Evolutionary conservation across 2,329 filamentous ascomycete genomes (phyloP).

Genomic region (Stachybotrys chlorohalonatus): DNA sequence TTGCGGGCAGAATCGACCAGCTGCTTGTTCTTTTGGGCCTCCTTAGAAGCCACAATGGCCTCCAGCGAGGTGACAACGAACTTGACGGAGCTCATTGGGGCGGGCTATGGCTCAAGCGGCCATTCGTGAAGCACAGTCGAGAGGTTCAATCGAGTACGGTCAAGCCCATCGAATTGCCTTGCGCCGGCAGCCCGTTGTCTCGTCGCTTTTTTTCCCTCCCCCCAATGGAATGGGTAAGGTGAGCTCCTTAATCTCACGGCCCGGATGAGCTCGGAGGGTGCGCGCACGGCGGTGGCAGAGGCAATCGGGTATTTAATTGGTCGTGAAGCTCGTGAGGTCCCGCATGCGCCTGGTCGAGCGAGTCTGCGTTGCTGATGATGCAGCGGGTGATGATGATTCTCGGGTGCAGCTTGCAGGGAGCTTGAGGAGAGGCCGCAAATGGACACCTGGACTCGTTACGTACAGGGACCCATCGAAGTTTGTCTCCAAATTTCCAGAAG

Average conservation of each 20-base stretch:
- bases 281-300: background rate
- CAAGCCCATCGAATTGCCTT: background rate
- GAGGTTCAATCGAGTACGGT: background rate
- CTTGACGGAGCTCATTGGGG: conserved; percentile 81
- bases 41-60: conserved; percentile 82
- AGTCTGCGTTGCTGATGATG: background rate
- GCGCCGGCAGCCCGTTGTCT: background rate
- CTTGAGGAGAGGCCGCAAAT: background rate
- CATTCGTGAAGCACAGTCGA: conserved; percentile 27
- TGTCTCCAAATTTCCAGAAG: background rate
- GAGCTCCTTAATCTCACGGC: background rate
- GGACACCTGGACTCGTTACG: background rate
- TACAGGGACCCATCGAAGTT: background rate
- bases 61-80: conserved; percentile 93
- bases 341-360: background rate
- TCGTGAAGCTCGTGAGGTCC: background rate
- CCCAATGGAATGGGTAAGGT: background rate
- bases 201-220: background rate
- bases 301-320: background rate
- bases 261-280: background rate
- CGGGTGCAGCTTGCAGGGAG: background rate
- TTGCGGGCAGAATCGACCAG: conserved; percentile 73
- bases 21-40: conserved; percentile 79
- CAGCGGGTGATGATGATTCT: background rate
- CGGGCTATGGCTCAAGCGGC: conserved; percentile 31